Evolutionary conservation across 257 asterid species (phyloP).

Genomic region (Nicotiana paniculata): DNA sequence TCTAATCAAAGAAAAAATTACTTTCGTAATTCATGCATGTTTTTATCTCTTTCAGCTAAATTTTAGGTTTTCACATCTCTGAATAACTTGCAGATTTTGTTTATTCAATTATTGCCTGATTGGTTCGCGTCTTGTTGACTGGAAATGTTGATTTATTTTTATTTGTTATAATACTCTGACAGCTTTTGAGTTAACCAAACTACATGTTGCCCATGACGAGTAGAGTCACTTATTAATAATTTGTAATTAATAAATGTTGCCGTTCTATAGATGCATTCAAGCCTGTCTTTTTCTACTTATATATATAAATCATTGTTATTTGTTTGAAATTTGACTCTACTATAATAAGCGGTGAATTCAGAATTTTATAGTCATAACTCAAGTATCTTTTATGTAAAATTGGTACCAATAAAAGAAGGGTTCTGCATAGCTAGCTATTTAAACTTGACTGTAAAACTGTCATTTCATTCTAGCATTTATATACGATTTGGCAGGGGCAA

Average conservation of each 20-base stretch:
- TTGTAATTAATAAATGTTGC: not conserved
- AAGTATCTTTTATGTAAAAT: no score
- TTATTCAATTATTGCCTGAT: not conserved
- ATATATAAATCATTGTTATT: no score
- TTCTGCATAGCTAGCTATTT: no score
- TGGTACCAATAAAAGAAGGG: no score
- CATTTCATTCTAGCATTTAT: no score
- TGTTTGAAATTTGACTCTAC: not conserved
- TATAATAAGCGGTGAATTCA: no score
- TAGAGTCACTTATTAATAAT: not conserved
- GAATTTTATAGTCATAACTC: no score
- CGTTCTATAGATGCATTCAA: not conserved
- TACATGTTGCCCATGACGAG: not conserved
- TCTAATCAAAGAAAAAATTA: not conserved
- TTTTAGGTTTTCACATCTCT: not conserved
- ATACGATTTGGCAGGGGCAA: no score
- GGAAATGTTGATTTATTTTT: not conserved
- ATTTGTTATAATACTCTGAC: not conserved
- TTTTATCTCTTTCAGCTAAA: not conserved
- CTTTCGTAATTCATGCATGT: not conserved
- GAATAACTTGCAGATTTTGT: not conserved
- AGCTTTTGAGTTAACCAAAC: slow-evolving; percentile 5
- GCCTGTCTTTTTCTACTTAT: not conserved
- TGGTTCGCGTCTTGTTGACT: not conserved
- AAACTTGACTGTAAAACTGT: no score